Conservation (phyloP, 2,329 filamentous ascomycete species). For the Periconia sp. region DNA sequence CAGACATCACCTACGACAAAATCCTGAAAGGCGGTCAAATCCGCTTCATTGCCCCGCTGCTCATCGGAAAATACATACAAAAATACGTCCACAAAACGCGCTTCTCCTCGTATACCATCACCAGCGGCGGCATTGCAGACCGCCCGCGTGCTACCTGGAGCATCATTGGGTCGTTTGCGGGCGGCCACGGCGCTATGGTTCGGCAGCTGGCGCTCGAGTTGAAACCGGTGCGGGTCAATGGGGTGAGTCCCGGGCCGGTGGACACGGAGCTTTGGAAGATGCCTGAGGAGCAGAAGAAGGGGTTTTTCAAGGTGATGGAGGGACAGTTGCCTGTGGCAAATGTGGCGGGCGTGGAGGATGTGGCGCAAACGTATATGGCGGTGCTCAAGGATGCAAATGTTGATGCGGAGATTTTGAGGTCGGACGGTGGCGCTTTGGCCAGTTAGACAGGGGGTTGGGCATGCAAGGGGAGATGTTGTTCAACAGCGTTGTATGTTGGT, state of each 20-base stretch:
- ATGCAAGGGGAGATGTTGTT: no score
- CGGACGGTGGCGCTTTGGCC: slow-evolving; percentile 48
- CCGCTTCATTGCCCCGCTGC: slow-evolving; percentile 57
- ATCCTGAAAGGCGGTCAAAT: slow-evolving; percentile 55
- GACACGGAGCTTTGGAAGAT: slow-evolving; percentile 52
- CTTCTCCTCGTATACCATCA: slow-evolving; percentile 61
- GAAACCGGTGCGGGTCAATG: slow-evolving; percentile 68
- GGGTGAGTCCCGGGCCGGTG: slow-evolving; percentile 62
- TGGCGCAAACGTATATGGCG: slow-evolving; percentile 55
- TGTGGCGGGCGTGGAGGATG: slow-evolving; percentile 36
- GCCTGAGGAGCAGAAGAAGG: slow-evolving; percentile 31
- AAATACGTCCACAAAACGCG: slow-evolving; percentile 51
- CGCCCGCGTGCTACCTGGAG: slow-evolving; percentile 60
- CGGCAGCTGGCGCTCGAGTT: slow-evolving; percentile 67
- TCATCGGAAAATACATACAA: slow-evolving; percentile 59
- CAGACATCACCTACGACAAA: slow-evolving; percentile 49
- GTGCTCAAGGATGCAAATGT: slow-evolving; percentile 55
- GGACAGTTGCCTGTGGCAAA: slow-evolving; percentile 32
- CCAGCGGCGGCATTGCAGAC: slow-evolving; percentile 59
- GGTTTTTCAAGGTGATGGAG: slow-evolving; percentile 25
- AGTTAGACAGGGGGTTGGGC: no score
- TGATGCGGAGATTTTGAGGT: slow-evolving; percentile 52
- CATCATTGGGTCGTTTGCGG: slow-evolving; percentile 55
- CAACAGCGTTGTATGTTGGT: no score
- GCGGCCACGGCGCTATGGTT: slow-evolving; percentile 60